Percentiles rank a stretch among this genome's conserved stretches.
phyloP scores from a whole-genome alignment of 441 rosid species.

The Erodium trifolium region DNA sequence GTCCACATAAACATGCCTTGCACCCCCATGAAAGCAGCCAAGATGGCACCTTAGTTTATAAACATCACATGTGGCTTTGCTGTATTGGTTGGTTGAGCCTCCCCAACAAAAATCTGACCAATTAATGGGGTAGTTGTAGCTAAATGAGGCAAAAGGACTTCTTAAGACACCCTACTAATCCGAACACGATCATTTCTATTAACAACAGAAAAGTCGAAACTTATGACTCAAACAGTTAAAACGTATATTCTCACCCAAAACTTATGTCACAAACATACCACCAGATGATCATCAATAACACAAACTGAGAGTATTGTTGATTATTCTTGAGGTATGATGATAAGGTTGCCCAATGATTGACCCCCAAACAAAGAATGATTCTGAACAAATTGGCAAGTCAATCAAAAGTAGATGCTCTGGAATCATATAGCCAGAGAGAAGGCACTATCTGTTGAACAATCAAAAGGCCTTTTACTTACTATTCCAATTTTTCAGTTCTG shows the following conservation, averaged over 20 bases:
- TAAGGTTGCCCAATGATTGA: neutral
- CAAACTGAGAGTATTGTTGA: neutral
- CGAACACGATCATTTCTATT: neutral
- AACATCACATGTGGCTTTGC: neutral
- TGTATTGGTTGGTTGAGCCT: neutral
- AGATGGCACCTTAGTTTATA: neutral
- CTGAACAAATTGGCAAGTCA: neutral
- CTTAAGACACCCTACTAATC: neutral
- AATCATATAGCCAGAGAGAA: neutral
- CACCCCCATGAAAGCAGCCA: constrained; percentile 4
- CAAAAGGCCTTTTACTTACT: neutral
- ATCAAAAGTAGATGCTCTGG: neutral
- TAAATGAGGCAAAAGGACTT: neutral
- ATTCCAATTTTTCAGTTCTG: neutral
- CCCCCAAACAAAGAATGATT: constrained; percentile 3
- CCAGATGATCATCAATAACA: neutral
- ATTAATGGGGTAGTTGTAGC: neutral
- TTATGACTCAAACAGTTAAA: neutral
- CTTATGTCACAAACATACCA: neutral
- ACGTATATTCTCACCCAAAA: neutral
- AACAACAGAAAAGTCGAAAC: neutral
- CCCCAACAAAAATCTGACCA: neutral
- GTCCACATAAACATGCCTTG: neutral
- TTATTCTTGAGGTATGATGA: neutral
- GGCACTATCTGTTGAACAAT: neutral